Evolutionary conservation across 1,284 basidiomycete genomes (phyloP).

Genomic region (Heliocybe sulcata): DNA sequence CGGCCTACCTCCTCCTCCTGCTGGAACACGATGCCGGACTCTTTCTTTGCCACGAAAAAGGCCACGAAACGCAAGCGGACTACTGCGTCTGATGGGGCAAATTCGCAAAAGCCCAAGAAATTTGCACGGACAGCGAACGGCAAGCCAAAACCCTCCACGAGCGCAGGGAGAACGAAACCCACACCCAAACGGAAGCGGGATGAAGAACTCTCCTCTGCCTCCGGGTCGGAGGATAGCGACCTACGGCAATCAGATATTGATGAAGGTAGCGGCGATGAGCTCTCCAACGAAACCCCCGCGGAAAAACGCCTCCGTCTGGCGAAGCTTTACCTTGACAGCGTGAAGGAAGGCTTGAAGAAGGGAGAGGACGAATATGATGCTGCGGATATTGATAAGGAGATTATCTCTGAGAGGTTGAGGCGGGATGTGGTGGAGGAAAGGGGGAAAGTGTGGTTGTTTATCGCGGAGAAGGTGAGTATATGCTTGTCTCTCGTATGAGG

Average conservation of each 20-base stretch:
- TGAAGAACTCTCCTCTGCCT: conserved; percentile 68
- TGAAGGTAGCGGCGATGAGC: conserved; percentile 68
- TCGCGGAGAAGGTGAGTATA: conserved; percentile 59
- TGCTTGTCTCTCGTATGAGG: background rate
- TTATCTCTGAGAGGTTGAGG: conserved; percentile 85
- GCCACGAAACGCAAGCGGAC: conserved; percentile 63
- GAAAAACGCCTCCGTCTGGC: conserved; percentile 90
- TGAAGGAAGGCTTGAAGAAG: conserved; percentile 57
- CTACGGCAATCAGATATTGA: conserved; percentile 55
- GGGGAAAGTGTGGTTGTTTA: conserved; percentile 78
- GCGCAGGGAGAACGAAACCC: conserved; percentile 18
- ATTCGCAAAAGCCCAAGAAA: conserved; percentile 10
- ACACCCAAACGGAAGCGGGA: conserved; percentile 37
- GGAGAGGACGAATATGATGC: conserved; percentile 88
- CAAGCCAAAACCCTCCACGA: conserved; percentile 6
- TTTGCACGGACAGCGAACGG: conserved; percentile 12
- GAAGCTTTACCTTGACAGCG: conserved; percentile 82
- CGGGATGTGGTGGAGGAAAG: conserved; percentile 84
- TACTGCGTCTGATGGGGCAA: conserved; percentile 9
- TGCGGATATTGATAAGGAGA: conserved; percentile 86
- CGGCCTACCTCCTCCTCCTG: no score
- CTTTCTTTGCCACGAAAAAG: conserved; percentile 72
- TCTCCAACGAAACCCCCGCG: conserved; percentile 87
- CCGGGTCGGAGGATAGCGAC: conserved; percentile 71
- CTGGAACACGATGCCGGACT: conserved; percentile 85